These are phyloP conservation scores for Penstemon davidsonii DNA, from an alignment of 257 asterid genomes.

Conservation along the genomic window DNA sequence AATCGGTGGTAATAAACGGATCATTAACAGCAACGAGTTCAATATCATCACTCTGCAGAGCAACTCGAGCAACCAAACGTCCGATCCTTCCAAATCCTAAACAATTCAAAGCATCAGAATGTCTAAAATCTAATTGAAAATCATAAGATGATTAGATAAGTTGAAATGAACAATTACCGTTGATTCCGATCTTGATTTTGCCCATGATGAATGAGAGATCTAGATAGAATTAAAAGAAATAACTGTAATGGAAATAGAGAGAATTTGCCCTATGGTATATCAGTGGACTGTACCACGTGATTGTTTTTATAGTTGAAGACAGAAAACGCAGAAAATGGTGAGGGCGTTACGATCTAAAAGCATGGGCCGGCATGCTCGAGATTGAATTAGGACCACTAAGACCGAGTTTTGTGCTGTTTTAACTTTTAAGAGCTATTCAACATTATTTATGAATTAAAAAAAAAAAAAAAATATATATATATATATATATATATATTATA, in stretches of 20 bases:
- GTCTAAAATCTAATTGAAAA: background rate
- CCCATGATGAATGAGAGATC: constrained; percentile 47
- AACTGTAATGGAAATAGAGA: background rate
- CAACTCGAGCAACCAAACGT: constrained; percentile 87
- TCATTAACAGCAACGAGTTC: constrained; percentile 92
- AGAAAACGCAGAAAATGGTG: background rate
- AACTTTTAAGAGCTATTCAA: too few relatives aligned
- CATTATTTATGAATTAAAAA: too few relatives aligned
- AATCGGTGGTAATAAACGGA: constrained; percentile 76
- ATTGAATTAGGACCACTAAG: background rate
- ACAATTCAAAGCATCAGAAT: background rate
- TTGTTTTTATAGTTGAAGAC: constrained; percentile 2
- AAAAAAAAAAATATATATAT: too few relatives aligned
- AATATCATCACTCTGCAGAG: constrained; percentile 68
- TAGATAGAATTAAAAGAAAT: background rate
- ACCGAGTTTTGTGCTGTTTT: background rate
- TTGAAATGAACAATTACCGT: constrained; percentile 40
- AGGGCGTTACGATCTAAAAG: constrained; percentile 19
- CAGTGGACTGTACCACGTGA: too few relatives aligned
- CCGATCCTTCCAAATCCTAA: constrained; percentile 88
- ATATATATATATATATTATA: too few relatives aligned
- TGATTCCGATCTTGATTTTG: constrained; percentile 82
- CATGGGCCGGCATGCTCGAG: constrained; percentile 33
- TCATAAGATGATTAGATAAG: background rate
- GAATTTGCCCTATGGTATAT: background rate